Percentiles rank a stretch among this genome's conserved stretches.
Evolutionary conservation across 768 basidiomycete species (phyloP).

Genomic region (Epithele typhae): DNA sequence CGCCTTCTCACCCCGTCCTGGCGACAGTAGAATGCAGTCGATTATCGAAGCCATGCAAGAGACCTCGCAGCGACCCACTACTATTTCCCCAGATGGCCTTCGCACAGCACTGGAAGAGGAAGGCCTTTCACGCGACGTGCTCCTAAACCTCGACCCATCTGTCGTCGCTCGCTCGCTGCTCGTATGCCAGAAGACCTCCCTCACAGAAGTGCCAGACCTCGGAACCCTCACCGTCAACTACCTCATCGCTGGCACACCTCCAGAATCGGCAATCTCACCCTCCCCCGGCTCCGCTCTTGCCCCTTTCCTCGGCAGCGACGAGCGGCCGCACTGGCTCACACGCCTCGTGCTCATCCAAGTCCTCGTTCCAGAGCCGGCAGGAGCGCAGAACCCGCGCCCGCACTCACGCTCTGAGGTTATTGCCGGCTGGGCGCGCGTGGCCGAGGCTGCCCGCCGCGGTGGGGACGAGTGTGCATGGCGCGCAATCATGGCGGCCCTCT

Average conservation of each 20-base stretch:
- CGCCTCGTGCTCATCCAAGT: slow-evolving; percentile 67
- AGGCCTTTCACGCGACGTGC: slow-evolving; percentile 63
- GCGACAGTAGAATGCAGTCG: slow-evolving; percentile 23
- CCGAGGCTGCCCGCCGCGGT: slow-evolving; percentile 62
- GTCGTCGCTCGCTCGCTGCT: slow-evolving; percentile 61
- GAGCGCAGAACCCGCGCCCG: slow-evolving; percentile 41
- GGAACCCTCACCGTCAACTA: slow-evolving; percentile 41
- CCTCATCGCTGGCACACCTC: slow-evolving; percentile 22
- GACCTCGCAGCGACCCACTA: slow-evolving; percentile 1
- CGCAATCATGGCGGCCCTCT: slow-evolving; percentile 67
- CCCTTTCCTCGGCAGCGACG: slow-evolving; percentile 63
- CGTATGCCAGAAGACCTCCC: slow-evolving; percentile 49
- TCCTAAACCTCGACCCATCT: slow-evolving; percentile 58
- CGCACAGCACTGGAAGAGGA: slow-evolving; percentile 56
- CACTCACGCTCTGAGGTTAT: slow-evolving; percentile 73
- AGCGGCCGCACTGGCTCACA: slow-evolving; percentile 79
- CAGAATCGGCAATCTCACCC: neutral
- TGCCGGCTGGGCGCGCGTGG: slow-evolving; percentile 67
- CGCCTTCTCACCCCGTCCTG: slow-evolving; percentile 28
- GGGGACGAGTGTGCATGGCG: slow-evolving; percentile 82
- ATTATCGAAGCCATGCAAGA: slow-evolving; percentile 22
- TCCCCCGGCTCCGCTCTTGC: slow-evolving; percentile 13
- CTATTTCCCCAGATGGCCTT: slow-evolving; percentile 25
- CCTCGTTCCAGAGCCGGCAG: slow-evolving; percentile 53
- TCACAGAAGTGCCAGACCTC: slow-evolving; percentile 43